Conservation (phyloP, 371 early-diverging fungal species). For the Apophysomyces elegans region DNA sequence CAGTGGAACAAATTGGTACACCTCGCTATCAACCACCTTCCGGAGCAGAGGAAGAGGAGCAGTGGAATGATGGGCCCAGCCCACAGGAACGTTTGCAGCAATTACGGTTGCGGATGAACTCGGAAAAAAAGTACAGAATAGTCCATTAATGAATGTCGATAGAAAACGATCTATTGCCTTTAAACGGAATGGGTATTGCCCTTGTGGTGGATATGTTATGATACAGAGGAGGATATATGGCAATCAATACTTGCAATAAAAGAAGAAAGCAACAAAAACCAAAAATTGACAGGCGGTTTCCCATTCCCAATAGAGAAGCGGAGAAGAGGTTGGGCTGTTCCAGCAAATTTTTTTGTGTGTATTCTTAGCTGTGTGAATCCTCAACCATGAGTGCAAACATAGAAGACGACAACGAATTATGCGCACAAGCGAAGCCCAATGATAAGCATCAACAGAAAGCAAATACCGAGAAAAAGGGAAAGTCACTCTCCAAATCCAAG, state of each 20-base stretch:
- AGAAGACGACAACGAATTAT: background rate
- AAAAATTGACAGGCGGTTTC: too few relatives aligned
- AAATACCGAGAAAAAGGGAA: constrained; percentile 26
- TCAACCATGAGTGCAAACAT: background rate
- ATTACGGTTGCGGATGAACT: background rate
- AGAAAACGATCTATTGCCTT: background rate
- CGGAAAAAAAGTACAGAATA: background rate
- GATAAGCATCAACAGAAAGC: constrained; percentile 18
- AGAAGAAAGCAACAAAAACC: too few relatives aligned
- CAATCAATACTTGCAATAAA: too few relatives aligned
- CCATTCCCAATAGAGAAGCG: too few relatives aligned
- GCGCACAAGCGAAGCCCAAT: background rate
- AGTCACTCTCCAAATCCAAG: constrained; percentile 37
- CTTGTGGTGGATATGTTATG: too few relatives aligned
- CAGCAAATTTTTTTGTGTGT: too few relatives aligned
- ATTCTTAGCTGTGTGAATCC: too few relatives aligned
- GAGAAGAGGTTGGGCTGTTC: too few relatives aligned
- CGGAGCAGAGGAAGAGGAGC: constrained; percentile 4
- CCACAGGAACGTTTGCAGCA: constrained; percentile 28
- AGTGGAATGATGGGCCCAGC: constrained; percentile 38
- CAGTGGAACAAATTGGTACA: constrained; percentile 50
- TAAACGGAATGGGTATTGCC: too few relatives aligned
- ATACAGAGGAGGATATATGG: too few relatives aligned
- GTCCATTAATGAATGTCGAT: background rate
- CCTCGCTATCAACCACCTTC: constrained; percentile 19